phyloP scores from a whole-genome alignment of 768 basidiomycete genomes.

The Flagelloscypha sp. region DNA sequence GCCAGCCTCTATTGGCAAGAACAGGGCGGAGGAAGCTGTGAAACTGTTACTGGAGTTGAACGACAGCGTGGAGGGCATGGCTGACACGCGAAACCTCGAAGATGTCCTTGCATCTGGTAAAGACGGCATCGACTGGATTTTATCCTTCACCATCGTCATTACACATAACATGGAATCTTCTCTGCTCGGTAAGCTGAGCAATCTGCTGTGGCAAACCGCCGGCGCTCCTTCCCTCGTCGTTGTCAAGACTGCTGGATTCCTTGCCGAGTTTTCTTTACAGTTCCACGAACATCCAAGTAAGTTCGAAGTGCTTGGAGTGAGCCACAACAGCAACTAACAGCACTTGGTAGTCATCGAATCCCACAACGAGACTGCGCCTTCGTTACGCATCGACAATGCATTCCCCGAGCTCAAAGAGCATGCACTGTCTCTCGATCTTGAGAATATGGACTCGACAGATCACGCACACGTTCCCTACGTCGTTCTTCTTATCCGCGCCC shows the following conservation, averaged over 20 bases:
- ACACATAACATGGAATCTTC: slow-evolving; percentile 66
- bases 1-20: slow-evolving; percentile 65
- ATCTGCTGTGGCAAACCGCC: slow-evolving; percentile 59
- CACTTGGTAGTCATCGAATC: slow-evolving; percentile 68
- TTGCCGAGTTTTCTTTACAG: slow-evolving; percentile 84
- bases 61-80: slow-evolving; percentile 67
- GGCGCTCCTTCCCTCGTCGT: slow-evolving; percentile 61
- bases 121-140: slow-evolving; percentile 45
- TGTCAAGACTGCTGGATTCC: slow-evolving; percentile 81
- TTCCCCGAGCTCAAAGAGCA: slow-evolving; percentile 77
- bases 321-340: slow-evolving; percentile 2
- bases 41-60: slow-evolving; percentile 78
- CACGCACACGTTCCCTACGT: slow-evolving; percentile 90
- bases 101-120: slow-evolving; percentile 41
- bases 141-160: slow-evolving; percentile 72
- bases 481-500: slow-evolving; percentile 72
- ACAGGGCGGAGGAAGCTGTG: slow-evolving; percentile 73
- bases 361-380: slow-evolving; percentile 69
- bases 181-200: slow-evolving; percentile 50
- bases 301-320: slow-evolving; percentile 17
- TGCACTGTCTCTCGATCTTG: slow-evolving; percentile 63
- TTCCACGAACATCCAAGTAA: slow-evolving; percentile 80
- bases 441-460: slow-evolving; percentile 77
- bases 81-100: slow-evolving; percentile 48
- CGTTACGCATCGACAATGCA: slow-evolving; percentile 79